Evolutionary conservation across 2,329 filamentous ascomycete species (phyloP), one percentile per base, ranked within the genome.

Genomic region (Chalaropsis ovoidea): DNA sequence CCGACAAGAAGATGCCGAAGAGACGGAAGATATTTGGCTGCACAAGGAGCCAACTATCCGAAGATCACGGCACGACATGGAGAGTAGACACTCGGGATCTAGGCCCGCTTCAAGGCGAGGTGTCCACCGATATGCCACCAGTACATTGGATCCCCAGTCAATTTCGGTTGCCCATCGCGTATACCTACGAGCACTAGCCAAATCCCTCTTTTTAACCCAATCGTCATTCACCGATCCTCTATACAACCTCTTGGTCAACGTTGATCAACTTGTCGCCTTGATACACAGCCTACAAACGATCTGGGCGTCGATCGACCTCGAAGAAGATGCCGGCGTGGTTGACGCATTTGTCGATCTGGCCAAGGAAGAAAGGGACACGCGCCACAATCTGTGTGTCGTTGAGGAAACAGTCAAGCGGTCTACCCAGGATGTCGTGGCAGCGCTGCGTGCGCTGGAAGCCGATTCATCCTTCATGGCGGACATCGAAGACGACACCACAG

Each of bases 221-320:
- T 70, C 78, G 0, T 74, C 77, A 2, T 91, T 88, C 72, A 88
- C 87, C 0, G 78, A 82, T 19, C 76, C 82, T 1, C 77, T 92
- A 0, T 86, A 88, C 71, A 78, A 80, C 6, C 80, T 91, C 5
- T 82, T 91, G 42, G 81, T 84, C 24, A 84, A 89, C 70, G 83
- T 90, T n/a, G 92, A 96, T 74, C 87, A 87, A 70, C 85, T 96
- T 11, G 85, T 90, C 31, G 87, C 89, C 0, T 84, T 91, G 47
- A 82, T 94, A 58, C 82, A 85, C 63, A 87, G 90, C 1, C 80
- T 96, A 0, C 86, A 94, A 69, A 80, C 79, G 1, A 84, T 94
- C 62, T 94, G 92, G 79, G 82, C 84, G 19, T 86, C 87, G 0
- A 80, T 90, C 43, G 91, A 96, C 73, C 81, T 95, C 0, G 89